Percentiles rank a stretch among this genome's conserved stretches.
These are phyloP conservation scores for Leishmania lainsoni DNA, from an alignment of 208 protist genomes.

Conservation along the genomic window DNA sequence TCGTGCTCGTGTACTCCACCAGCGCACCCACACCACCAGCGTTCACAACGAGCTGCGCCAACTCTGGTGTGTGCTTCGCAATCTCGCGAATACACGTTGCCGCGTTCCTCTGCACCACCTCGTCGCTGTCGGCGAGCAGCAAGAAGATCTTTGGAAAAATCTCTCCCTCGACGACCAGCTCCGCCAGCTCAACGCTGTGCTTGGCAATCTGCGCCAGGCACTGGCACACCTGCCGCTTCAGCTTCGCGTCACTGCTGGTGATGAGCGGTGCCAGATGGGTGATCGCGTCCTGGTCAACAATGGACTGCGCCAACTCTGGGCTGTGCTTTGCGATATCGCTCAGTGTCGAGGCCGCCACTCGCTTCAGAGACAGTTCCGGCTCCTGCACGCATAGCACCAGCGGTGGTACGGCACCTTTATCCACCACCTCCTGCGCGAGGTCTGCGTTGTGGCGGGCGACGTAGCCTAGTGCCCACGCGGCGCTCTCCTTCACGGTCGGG, in stretches of 20 bases:
- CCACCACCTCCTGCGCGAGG: constrained; percentile 95
- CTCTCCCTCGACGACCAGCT: constrained; percentile 98
- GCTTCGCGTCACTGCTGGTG: constrained; percentile 92
- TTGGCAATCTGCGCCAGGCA: constrained; percentile 98
- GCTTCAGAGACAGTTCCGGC: constrained; percentile 97
- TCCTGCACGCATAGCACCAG: constrained; percentile 98
- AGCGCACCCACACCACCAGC: constrained; percentile 97
- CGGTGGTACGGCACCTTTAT: constrained; percentile 95
- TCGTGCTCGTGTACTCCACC: constrained; percentile 97
- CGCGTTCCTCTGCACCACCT: constrained; percentile 96
- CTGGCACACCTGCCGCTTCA: constrained; percentile 96
- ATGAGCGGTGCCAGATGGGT: constrained; percentile 97
- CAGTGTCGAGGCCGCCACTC: constrained; percentile 95
- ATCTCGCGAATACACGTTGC: constrained; percentile 97
- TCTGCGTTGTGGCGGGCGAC: constrained; percentile 96
- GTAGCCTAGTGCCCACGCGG: constrained; percentile 98
- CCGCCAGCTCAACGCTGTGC: constrained; percentile 98
- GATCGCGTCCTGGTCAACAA: constrained; percentile 97
- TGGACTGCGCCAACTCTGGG: constrained; percentile 94
- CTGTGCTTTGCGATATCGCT: constrained; percentile 96
- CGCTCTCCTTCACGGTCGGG: constrained; percentile 97
- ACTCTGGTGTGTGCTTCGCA: constrained; percentile 98
- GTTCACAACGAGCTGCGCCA: constrained; percentile 98
- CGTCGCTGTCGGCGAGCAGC: constrained; percentile 96
- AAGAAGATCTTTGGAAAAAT: constrained; percentile 98